Evolutionary conservation across 179 eudicot species (phyloP), one percentile per base, ranked within the genome.

Genomic region (Silene noctiflora): DNA sequence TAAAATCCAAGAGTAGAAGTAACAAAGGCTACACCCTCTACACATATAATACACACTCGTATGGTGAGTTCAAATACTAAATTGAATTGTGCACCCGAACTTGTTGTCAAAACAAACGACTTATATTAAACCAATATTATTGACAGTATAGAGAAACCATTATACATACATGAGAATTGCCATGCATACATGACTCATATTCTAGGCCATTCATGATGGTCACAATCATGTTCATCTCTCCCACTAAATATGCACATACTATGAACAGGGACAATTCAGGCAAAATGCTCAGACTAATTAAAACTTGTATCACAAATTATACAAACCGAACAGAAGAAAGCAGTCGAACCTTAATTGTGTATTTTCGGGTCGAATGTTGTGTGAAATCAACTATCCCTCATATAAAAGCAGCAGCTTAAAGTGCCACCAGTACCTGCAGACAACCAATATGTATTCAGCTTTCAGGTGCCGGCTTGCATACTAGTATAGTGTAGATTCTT

Each of bases 341-440:
- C 51, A 68, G 69, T 39, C 59, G 72, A 56, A 78, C 68, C 78
- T 59, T 24, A 35, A 42, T 12, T 42, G 42, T 20, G 19, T 42
- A 71, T 69, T 63, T 21, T 39, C 69, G 11, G 10, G 21, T 29
- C 5, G 6, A 44, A 48, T 9, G 33, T 27, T 42, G 69, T 13
- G 14, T 14, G 69, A 65, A 16, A 25, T 62, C 19, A 29, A 6
- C 19, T 29, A 46, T 75, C 71, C 68, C 74, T 80, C 77, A 85
- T 13, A 72, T 42, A 74, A 75, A 90, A 61, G 98, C 97, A 77
- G 93, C 97, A 62, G 92, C 97, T 86, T 91, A 93, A 77, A 93
- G 83, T 79, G 91, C 93, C 80, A 91, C 98, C 75, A 93, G 77
- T 42, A 88, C 88, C 97, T 91, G 62, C 72, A 85, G 72, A 55